These are phyloP conservation scores for Colletotrichum incanum DNA, from an alignment of 2,329 filamentous ascomycete species.

Conservation along the genomic window DNA sequence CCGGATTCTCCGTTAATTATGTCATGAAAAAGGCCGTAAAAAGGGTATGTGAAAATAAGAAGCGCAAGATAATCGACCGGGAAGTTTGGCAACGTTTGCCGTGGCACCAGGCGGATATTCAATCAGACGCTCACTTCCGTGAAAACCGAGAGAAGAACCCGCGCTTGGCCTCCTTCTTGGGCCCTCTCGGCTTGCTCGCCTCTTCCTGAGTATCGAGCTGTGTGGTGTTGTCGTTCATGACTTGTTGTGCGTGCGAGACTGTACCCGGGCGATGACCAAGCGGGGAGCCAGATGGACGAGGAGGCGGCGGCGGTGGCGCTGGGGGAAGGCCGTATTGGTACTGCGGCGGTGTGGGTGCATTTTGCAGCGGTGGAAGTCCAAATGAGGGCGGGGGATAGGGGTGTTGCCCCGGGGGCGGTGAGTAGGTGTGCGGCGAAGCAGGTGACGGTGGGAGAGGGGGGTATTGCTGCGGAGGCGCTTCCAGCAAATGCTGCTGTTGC, in stretches of 20 bases:
- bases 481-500: slow-evolving; percentile 31
- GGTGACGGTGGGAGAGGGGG: slow-evolving; percentile 53
- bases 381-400: background rate
- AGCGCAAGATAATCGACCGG: background rate
- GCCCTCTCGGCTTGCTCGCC: slow-evolving; percentile 43
- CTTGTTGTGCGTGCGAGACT: slow-evolving; percentile 64
- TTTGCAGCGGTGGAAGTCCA: background rate
- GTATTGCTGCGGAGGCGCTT: slow-evolving; percentile 26
- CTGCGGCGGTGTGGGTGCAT: background rate
- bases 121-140: background rate
- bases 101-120: background rate
- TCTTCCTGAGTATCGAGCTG: slow-evolving; percentile 62
- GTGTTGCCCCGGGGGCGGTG: slow-evolving; percentile 1
- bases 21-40: slow-evolving; percentile 10
- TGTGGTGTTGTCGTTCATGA: slow-evolving; percentile 70
- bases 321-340: slow-evolving; percentile 9
- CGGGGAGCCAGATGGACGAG: slow-evolving; percentile 6
- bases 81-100: background rate
- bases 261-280: slow-evolving; percentile 52
- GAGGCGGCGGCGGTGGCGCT: slow-evolving; percentile 6
- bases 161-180: slow-evolving; percentile 20
- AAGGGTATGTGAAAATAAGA: slow-evolving; percentile 4
- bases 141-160: slow-evolving; percentile 31
- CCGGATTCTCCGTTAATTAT: background rate
- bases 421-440: slow-evolving; percentile 43